Conservation (phyloP, 2,329 filamentous ascomycete species). For the Nigrospora sphaerica region DNA sequence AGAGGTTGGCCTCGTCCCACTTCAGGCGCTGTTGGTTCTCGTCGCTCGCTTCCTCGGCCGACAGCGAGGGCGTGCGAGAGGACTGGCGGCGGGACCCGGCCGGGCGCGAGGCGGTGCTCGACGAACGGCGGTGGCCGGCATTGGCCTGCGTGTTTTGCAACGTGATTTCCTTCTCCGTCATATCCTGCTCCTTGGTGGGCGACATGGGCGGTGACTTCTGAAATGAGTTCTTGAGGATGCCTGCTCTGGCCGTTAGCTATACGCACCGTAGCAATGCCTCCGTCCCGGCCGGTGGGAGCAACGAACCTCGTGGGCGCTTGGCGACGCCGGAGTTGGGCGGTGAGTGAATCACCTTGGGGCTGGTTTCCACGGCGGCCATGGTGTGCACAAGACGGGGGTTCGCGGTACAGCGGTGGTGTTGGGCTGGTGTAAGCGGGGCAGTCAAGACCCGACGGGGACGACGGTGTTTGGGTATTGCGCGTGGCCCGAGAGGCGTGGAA, state of each 20-base stretch:
- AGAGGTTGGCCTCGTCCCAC: slow-evolving; percentile 98
- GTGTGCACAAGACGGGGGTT: background rate
- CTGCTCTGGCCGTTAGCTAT: slow-evolving; percentile 34
- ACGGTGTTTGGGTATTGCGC: background rate
- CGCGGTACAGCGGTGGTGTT: background rate
- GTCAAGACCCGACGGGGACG: background rate
- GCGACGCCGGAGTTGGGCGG: background rate
- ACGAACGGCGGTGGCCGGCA: slow-evolving; percentile 80
- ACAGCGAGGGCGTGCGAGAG: slow-evolving; percentile 36
- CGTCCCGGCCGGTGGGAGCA: too few species aligned
- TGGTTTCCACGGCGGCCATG: slow-evolving; percentile 22
- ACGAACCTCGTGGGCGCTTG: slow-evolving; percentile 22
- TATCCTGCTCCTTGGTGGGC: slow-evolving; percentile 33
- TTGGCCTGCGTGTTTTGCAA: slow-evolving; percentile 93
- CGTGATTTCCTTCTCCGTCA: slow-evolving; percentile 79
- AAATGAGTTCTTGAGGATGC: slow-evolving; percentile 77
- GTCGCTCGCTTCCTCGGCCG: slow-evolving; percentile 33
- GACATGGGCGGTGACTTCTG: background rate
- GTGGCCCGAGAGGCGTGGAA: too few species aligned
- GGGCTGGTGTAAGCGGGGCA: background rate
- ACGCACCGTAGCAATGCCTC: background rate
- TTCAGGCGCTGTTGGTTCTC: slow-evolving; percentile 71
- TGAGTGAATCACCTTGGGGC: slow-evolving; percentile 14
- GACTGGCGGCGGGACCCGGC: slow-evolving; percentile 67
- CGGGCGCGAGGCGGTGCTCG: slow-evolving; percentile 60